Evolutionary conservation across 805 yeast genomes (phyloP), one percentile per base, ranked within the genome.

Genomic region (Suhomyces sp.): DNA sequence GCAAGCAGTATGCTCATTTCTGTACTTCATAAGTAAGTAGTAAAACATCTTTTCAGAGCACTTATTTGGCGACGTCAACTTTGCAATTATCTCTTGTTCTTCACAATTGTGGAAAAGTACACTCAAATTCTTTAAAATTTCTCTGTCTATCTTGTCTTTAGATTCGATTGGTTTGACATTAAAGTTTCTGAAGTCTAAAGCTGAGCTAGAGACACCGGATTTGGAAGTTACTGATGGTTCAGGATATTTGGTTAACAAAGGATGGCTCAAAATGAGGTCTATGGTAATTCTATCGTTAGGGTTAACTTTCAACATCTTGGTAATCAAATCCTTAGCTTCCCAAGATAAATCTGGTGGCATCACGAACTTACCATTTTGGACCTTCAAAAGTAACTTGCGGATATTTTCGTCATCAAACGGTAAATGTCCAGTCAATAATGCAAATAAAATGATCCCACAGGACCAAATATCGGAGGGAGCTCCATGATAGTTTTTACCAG

Each of bases 391-490:
- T 44, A 93, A 68, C 51, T 83, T 82, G 50, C 98, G 76, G 45
- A 93, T 88, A 58, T 88, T 88, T 47, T 91, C 97, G 61, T 93
- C 97, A 61, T 93, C 98, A 57, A 93, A 93, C 2, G 98, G 98
- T 39, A 93, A 68, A 58, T 93, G 91, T 25, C 98, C 98, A 0
- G 98, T 90, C 29, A 93, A 71, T 31, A 93, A 67, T 0, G 98
- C 98, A 66, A 87, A 93, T 37, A 93, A 68, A 35, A 93, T 93
- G 42, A 93, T 87, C 51, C 98, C 98, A 65, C 97, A 90, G 5
- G 96, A 90, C 98, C 98, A 93, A 36, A 93, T 90, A 61, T 93
- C 98, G 20, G 95, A 81, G 26, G 96, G 96, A 19, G 95, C 88
- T 10, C 98, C 98, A 55, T 93, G 98, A 58, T 93, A 93, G 41